Base-by-base conservation (phyloP, 805 yeast genomes). In the Candida morakotiae region DNA sequence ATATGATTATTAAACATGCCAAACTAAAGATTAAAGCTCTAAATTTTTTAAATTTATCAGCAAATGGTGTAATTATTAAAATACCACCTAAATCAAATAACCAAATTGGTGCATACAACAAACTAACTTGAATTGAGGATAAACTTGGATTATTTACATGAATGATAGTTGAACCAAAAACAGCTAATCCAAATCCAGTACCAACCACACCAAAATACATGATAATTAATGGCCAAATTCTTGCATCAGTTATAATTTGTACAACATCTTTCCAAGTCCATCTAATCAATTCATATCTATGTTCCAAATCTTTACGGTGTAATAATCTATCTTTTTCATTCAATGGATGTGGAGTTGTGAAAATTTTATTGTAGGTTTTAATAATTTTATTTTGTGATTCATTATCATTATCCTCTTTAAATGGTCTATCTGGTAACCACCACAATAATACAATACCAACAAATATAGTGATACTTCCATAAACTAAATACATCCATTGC, bases 121-220 rank as follows among this genome's bases (percentile, higher is more conserved):
- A 69, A 2, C 91, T 82, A 18, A 87, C 77, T 41, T 79, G 66
- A 47, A 87, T 83, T 2, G 87, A 77, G 2, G 79, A 59, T 45
- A 83, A 65, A 5, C 53, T 46, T 2, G 91, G 81, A 53, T 84
- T 79, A 45, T 81, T 78, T 4, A 75, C 73, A 34, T 69, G 59
- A 49, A 87, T 81, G 47, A 87, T 75, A 7, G 91, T 79, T 3
- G 95, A 81, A 4, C 89, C 95, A 59, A 83, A 87, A 15, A 82
- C 91, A 22, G 88, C 88, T 34, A 87, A 64, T 22, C 95, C 96
- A 51, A 73, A 81, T 1, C 96, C 96, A n/a, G 87, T 78, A 32
- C 95, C 96, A 18, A 87, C 95, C 15, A 84, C 95, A 14, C 95
- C 96, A 55, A 87, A 87, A 61, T 87, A 87, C 95, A 87, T 87